Base-by-base conservation (phyloP, 2,329 filamentous ascomycete species). In the Fusarium sp. region DNA sequence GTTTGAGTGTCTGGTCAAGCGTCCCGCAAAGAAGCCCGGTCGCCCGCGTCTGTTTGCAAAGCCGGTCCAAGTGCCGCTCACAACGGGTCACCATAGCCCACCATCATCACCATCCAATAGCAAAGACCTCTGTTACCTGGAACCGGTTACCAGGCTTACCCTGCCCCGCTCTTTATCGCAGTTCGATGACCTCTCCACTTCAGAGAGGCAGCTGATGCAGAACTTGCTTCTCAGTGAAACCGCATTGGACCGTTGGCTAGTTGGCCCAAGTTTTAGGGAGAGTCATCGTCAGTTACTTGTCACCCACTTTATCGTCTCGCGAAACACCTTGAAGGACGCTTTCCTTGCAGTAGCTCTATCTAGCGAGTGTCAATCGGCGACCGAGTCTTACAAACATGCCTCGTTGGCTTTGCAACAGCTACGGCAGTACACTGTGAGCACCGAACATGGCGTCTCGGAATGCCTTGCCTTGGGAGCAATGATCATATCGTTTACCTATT, bases 191-290 rank as follows among this genome's bases (percentile, higher is more conserved):
- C 41, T 62, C 13, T n/a, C 56, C 4, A 15, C 24, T 10, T 43
- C 13, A 5, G 58, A 63, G 20, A 55, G 41, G 24, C 58, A 61
- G 10, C 29, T 64, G 4, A 16, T 74, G 10, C 63, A 66, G 13
- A 47, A 55, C 18, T 50, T 63, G 8, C 28, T 74, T 5, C 54
- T 68, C 26, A 31, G 43, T 5, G 57, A 69, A 26, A 56, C 66
- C 4, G 48, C 62, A 4, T n/a, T 72, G 35, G 57, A 74, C 38
- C 39, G 54, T 15, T 70, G 74, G 44, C 44, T 74, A 0, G 29
- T 74, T 3, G 71, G 73, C 3, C 68, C 72, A 6, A 74, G 65
- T 47, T 75, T 75, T 53, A 54, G 53, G 47, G 57, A 66, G 7
- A 41, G 18, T 6, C 69, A 74, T 28, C 69, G 67, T 3, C 38